Evolutionary conservation across 495 filamentous ascomycete species (phyloP).

Genomic region (Beverwykella pulmonaria): DNA sequence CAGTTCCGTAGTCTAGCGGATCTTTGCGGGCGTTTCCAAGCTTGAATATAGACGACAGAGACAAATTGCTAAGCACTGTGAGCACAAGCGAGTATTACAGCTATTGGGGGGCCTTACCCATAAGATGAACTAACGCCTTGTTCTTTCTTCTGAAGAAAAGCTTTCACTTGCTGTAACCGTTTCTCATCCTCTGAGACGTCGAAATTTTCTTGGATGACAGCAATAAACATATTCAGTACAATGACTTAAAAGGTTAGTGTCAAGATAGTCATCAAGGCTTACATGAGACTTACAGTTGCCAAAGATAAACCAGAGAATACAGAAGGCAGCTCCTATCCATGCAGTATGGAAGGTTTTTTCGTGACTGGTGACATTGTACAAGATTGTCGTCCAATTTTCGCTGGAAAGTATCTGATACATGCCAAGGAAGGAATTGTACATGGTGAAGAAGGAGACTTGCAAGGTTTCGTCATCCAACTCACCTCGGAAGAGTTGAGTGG

Average conservation of each 20-base stretch:
- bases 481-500: constrained; percentile 88
- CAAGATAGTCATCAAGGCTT: neutral
- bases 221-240: constrained; percentile 99
- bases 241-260: constrained; percentile 57
- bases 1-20: constrained; percentile 83
- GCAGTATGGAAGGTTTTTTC: constrained; percentile 64
- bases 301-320: constrained; percentile 94
- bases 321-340: constrained; percentile 94
- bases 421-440: constrained; percentile 93
- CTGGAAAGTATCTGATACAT: constrained; percentile 99
- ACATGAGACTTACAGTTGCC: constrained; percentile 61
- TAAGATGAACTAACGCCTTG: constrained; percentile 57
- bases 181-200: constrained; percentile 99
- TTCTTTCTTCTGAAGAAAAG: constrained; percentile 90
- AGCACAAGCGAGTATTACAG: neutral
- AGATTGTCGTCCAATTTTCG: constrained; percentile 88
- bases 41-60: constrained; percentile 84
- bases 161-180: constrained; percentile 89
- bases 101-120: constrained; percentile 32
- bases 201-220: constrained; percentile 99
- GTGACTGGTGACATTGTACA: constrained; percentile 79
- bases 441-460: constrained; percentile 77
- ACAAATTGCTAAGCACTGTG: constrained; percentile 63
- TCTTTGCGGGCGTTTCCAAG: constrained; percentile 74
- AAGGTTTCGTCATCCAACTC: constrained; percentile 66